Evolutionary conservation across 306 rosid genomes (phyloP), one percentile per base, ranked within the genome.

Genomic region (Glycine soja): DNA sequence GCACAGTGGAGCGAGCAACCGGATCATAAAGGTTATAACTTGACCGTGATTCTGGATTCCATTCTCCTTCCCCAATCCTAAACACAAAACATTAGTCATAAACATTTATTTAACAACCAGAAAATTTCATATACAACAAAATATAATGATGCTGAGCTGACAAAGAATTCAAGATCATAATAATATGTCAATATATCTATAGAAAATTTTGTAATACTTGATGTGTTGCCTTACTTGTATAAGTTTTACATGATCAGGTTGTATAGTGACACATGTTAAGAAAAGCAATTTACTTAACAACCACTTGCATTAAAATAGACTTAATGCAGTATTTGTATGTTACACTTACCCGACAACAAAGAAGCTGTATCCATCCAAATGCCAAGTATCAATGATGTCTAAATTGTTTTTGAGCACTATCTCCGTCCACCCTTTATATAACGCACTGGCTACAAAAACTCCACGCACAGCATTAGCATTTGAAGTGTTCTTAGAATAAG

Each of bases 291-390:
- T 24, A 24, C 2, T 24, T 24, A 1, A 24, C 2, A 24, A 24
- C 30, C 30, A 24, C 30, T 24, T 24, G 30, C 30, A 24, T 24
- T 24, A 24, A 24, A 24, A 24, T 24, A 24, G 1, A 24, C 30
- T 24, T 45, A 45, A 45, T 45, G 50, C 50, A 8, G 11, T 7
- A 45, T 45, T 7, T 4, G 50, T 45, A 45, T 51, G 24, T n/a
- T 53, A 43, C 47, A 76, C 88, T 86, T 80, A 91, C 97, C 94
- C 99, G 7, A 88, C 97, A 4, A 86, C 89, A 62, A 87, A 85
- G 89, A 93, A 91, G 24, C 89, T 93, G 7, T 51, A 93, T 76
- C 97, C 99, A 87, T 95, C 93, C 9, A 95, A 87, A 82, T 95
- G 97, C 95, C 97, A 95, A 72, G 99, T 5, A 81, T 90, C 92